A percentile compares a stretch with the other conserved stretches of the same genome.
Evolutionary conservation across 352 stramenopile genomes (phyloP).

Genomic region (Elongisporangium prolatum): DNA sequence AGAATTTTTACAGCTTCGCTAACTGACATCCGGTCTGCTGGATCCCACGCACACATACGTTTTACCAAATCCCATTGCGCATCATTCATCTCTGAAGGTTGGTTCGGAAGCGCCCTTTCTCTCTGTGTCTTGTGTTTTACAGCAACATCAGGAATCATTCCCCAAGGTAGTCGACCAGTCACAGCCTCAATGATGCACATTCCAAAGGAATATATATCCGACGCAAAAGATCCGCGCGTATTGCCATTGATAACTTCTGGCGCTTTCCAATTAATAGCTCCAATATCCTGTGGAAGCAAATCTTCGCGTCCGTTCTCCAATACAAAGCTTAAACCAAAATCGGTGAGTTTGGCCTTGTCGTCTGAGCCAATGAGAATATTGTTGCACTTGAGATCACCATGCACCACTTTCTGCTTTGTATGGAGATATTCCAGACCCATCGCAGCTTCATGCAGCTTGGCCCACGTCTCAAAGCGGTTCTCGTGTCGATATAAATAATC

Average conservation of each 20-base stretch:
- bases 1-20: too few relatives aligned
- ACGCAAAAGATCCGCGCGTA: slow-evolving; percentile 8
- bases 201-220: slow-evolving; percentile 17
- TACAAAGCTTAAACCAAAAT: slow-evolving; percentile 40
- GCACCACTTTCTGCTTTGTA: slow-evolving; percentile 20
- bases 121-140: background rate
- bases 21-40: too few relatives aligned
- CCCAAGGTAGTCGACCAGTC: background rate
- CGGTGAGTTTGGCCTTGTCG: slow-evolving; percentile 61
- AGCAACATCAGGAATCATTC: background rate
- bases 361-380: slow-evolving; percentile 58
- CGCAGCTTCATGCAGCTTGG: slow-evolving; percentile 18
- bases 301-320: too few relatives aligned
- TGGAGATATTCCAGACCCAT: slow-evolving; percentile 69
- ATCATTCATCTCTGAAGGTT: too few relatives aligned
- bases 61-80: too few relatives aligned
- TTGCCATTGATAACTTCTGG: background rate
- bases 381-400: slow-evolving; percentile 58
- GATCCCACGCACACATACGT: too few relatives aligned
- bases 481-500: slow-evolving; percentile 10
- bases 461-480: slow-evolving; percentile 15
- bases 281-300: background rate
- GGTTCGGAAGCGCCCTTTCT: too few relatives aligned
- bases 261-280: background rate
- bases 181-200: slow-evolving; percentile 15